phyloP scores from a whole-genome alignment of 2,329 filamentous ascomycete species.

The Verticillium albo-atrum region DNA sequence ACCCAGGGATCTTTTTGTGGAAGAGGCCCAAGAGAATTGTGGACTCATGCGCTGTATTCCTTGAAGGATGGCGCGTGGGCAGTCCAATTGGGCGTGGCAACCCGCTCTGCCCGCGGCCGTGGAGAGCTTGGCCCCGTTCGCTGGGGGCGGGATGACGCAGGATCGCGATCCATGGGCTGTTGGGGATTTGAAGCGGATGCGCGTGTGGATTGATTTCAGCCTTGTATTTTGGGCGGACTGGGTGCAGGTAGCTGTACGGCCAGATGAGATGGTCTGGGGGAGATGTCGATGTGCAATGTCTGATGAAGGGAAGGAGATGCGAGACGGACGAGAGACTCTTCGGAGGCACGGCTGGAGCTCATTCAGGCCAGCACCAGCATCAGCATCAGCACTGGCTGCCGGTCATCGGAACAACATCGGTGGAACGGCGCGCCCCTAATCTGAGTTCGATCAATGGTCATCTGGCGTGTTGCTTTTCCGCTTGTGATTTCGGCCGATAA shows the following conservation, averaged over 20 bases:
- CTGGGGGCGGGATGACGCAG: not conserved
- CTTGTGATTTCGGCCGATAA: not conserved
- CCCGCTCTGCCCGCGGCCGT: not conserved
- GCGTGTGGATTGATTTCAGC: not conserved
- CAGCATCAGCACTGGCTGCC: not conserved
- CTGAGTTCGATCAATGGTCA: not conserved
- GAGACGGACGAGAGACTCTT: not conserved
- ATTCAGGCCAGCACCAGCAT: not conserved
- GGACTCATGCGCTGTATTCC: not conserved
- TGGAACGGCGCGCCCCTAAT: not conserved
- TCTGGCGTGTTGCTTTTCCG: not conserved
- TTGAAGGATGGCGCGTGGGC: not conserved
- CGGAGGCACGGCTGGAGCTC: not conserved
- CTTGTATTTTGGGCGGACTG: not conserved
- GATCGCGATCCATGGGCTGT: not conserved
- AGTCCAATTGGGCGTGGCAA: not conserved
- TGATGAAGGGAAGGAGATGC: not conserved
- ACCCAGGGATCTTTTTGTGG: not conserved
- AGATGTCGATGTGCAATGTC: not conserved
- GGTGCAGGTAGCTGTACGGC: not conserved
- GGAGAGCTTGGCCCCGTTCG: not conserved
- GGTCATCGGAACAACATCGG: not conserved
- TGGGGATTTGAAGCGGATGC: not conserved
- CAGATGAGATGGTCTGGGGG: not conserved
- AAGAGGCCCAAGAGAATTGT: not conserved